Conservation (phyloP, 805 yeast species). For the Grigorovia transvaalensis region DNA sequence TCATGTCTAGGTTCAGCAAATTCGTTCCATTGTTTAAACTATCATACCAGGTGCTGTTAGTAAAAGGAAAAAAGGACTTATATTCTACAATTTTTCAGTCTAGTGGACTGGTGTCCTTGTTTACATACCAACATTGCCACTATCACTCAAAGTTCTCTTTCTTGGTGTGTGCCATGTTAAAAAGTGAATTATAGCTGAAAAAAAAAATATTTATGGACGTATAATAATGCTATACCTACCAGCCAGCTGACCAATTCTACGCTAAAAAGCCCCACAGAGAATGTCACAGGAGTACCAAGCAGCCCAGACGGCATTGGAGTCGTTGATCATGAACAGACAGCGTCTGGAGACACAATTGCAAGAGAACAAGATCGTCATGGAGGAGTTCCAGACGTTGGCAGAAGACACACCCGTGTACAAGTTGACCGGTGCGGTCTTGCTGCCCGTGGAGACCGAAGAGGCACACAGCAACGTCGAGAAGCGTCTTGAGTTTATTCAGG, state of each 20-base stretch:
- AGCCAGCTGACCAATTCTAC: no score
- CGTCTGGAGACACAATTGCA: constrained; percentile 87
- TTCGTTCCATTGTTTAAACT: constrained; percentile 45
- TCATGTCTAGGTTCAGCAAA: constrained; percentile 39
- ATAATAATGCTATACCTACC: no score
- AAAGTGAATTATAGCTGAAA: no score
- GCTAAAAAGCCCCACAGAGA: not conserved
- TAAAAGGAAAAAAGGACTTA: not conserved
- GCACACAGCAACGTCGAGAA: constrained; percentile 78
- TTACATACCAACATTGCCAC: not conserved
- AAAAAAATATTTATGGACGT: no score
- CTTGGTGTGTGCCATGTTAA: no score
- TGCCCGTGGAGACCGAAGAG: constrained; percentile 80
- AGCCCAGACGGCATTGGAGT: constrained; percentile 38
- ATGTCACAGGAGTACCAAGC: constrained; percentile 27
- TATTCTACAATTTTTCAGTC: no score
- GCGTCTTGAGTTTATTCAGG: constrained; percentile 76
- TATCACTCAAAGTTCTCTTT: no score
- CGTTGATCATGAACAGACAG: constrained; percentile 63
- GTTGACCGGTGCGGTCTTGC: constrained; percentile 80
- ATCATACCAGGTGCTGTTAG: not conserved
- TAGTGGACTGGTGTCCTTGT: no score
- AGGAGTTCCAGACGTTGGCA: constrained; percentile 58
- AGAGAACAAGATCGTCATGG: constrained; percentile 81
- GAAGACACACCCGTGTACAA: constrained; percentile 75